These are phyloP conservation scores for Trametes hirsuta DNA, from an alignment of 1,284 basidiomycete species.

Conservation along the genomic window DNA sequence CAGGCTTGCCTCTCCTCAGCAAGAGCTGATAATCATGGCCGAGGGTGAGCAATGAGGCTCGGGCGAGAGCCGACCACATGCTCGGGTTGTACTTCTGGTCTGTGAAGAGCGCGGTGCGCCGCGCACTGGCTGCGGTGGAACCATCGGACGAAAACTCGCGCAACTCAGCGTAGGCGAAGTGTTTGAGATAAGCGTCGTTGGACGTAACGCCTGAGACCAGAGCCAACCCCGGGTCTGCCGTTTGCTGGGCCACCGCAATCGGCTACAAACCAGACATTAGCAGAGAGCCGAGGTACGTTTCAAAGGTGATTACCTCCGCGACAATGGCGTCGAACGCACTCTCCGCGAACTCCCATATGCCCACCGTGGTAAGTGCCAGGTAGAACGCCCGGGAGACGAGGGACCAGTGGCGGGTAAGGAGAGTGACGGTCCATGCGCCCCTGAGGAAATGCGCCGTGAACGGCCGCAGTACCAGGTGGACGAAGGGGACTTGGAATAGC, in stretches of 20 bases:
- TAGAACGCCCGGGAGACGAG: slow-evolving; percentile 53
- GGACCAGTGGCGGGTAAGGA: slow-evolving; percentile 49
- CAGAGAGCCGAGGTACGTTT: neutral
- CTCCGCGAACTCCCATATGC: slow-evolving; percentile 65
- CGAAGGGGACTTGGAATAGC: slow-evolving; percentile 54
- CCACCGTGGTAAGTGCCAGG: slow-evolving; percentile 51
- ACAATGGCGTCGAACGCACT: slow-evolving; percentile 57
- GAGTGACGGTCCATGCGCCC: slow-evolving; percentile 54
- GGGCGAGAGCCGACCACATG: slow-evolving; percentile 63
- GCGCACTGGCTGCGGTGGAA: slow-evolving; percentile 40
- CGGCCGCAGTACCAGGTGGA: slow-evolving; percentile 54
- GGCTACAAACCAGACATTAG: slow-evolving; percentile 38
- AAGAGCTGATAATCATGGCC: slow-evolving; percentile 69
- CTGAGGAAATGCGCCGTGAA: slow-evolving; percentile 65
- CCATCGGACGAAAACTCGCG: slow-evolving; percentile 46
- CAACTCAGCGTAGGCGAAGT: slow-evolving; percentile 63
- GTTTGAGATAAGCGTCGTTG: slow-evolving; percentile 50
- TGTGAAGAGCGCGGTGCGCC: slow-evolving; percentile 62
- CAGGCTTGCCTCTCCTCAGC: slow-evolving; percentile 51
- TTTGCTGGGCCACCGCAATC: slow-evolving; percentile 42
- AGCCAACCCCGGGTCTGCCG: slow-evolving; percentile 53
- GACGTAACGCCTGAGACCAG: slow-evolving; percentile 65
- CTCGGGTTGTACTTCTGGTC: slow-evolving; percentile 71
- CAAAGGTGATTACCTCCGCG: slow-evolving; percentile 41
- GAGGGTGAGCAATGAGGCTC: slow-evolving; percentile 62